Evolutionary conservation across 2,329 filamentous ascomycete genomes (phyloP), one percentile per base, ranked within the genome.

Genomic region (Colletotrichum higginsianum): DNA sequence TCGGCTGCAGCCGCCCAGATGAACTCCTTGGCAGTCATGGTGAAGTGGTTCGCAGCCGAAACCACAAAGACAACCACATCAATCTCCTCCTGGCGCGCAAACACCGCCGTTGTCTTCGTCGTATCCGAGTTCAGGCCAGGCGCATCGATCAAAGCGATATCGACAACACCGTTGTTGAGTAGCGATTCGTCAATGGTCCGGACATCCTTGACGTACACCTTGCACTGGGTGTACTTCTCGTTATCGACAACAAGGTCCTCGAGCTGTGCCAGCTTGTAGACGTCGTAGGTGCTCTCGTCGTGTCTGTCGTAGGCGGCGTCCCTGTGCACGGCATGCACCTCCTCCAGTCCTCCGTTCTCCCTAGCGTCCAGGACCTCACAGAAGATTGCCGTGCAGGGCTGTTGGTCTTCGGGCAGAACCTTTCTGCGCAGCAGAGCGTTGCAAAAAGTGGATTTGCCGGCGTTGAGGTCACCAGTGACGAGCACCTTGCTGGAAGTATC

Each of bases 61-160:
- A 99, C 96, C 44, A 99, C 96, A 77, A 99, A 99, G 0, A 99
- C 95, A 1, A 99, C 96, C 0, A 99, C 96, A 77, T 99, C 96
- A 74, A 99, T 99, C 82, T 99, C 96, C 81, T 99, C 96, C 79
- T 99, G 96, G 68, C 96, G 89, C 30, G 96, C 96, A 81, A 99
- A 99, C 8, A 99, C 93, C 23, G 96, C 96, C 1, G 96, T 99
- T 0, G 96, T 99, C 84, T 98, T 97, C 56, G 98, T 91, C 1
- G 96, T 98, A 80, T 99, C 96, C 26, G 94, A 94, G 82, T 99
- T 99, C 64, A 99, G 87, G 40, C 96, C 96, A 2, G 96, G 96
- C 0, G 96, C 96, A 81, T 99, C 96, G 75, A 99, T 99, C 64
- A 99, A 88, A 0, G 96, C 95, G 80, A 99, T 99, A 78, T 99